These are phyloP conservation scores for Puccinia brachypodii DNA, from an alignment of 1,284 basidiomycete species.

Conservation along the genomic window DNA sequence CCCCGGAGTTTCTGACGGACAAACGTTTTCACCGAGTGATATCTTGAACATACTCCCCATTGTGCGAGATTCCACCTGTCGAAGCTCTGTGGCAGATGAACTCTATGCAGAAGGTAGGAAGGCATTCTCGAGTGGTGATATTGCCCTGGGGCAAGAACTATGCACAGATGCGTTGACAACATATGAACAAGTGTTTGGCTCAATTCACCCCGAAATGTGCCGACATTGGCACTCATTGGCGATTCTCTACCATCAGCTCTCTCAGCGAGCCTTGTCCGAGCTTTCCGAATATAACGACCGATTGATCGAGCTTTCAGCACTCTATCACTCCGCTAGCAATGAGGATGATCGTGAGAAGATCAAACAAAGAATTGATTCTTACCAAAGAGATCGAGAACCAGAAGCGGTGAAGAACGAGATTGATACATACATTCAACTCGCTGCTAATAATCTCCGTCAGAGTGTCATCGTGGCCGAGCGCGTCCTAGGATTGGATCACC, in stretches of 20 bases:
- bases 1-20: constrained; percentile 51
- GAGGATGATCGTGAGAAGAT: constrained; percentile 49
- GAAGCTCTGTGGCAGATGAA: constrained; percentile 62
- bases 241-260: constrained; percentile 51
- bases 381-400: constrained; percentile 50
- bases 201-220: constrained; percentile 64
- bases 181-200: constrained; percentile 64
- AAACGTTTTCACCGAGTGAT: constrained; percentile 62
- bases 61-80: constrained; percentile 60
- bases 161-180: constrained; percentile 63
- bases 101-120: constrained; percentile 62
- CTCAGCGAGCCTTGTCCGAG: constrained; percentile 49
- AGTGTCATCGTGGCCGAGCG: constrained; percentile 64
- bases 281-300: constrained; percentile 50
- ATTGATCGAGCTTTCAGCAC: constrained; percentile 40
- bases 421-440: constrained; percentile 59
- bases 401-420: constrained; percentile 52
- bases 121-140: constrained; percentile 61
- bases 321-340: constrained; percentile 34
- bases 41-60: constrained; percentile 62
- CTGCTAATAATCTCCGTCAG: constrained; percentile 62
- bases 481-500: constrained; percentile 62
- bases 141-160: constrained; percentile 62
- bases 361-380: constrained; percentile 45
- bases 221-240: constrained; percentile 53